Base-by-base conservation (phyloP, 2,329 filamentous ascomycete genomes). In the Bipolaris sorokiniana region DNA sequence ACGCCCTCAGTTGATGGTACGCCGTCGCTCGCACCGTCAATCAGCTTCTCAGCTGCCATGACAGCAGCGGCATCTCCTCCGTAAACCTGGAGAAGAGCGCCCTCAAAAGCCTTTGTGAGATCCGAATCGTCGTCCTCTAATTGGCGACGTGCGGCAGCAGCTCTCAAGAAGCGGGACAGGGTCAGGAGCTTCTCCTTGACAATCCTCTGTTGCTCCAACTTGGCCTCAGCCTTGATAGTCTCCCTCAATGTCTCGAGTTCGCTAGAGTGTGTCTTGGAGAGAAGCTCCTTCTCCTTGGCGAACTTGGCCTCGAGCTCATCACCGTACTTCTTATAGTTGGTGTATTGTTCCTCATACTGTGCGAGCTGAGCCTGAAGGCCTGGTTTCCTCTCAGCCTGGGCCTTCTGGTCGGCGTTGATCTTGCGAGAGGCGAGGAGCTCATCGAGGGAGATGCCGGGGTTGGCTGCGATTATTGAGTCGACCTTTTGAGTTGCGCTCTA, bases 351-450 rank as follows among this genome's bases (percentile, higher is more conserved):
- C 76, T 93, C 89, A 59, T 86, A 79, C 74, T 90, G 87, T 50
- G 82, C 79, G 40, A 92, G 81, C 78, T 91, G 88, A 53, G 84
- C 81, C 70, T 89, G 84, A 28, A 93, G 85, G 34, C 81, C 80
- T 36, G 90, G 90, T 77, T 92, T 92, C 85, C 92, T 93, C 64
- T 88, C 81, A 56, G 88, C 84, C 75, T 91, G 88, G 10, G 88
- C 86, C 78, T 89, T 91, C 78, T 94, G 90, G 76, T 94, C 90
- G 77, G 83, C 75, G 75, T 94, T 94, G 83, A 94, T 91, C 73
- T 91, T 87, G 76, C 86, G 89, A 56, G 83, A 76, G 18, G 84
- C 78, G 52, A 93, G 87, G 51, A 94, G 83, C 42, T 93, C 86
- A 54, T 93, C 90, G 51, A 93, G 85, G 9, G 86, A 83, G 76